A percentile compares a stretch with the other conserved stretches of the same genome.
These are phyloP conservation scores for Penicillium sp. DNA, from an alignment of 2,329 filamentous ascomycete genomes.

Conservation along the genomic window DNA sequence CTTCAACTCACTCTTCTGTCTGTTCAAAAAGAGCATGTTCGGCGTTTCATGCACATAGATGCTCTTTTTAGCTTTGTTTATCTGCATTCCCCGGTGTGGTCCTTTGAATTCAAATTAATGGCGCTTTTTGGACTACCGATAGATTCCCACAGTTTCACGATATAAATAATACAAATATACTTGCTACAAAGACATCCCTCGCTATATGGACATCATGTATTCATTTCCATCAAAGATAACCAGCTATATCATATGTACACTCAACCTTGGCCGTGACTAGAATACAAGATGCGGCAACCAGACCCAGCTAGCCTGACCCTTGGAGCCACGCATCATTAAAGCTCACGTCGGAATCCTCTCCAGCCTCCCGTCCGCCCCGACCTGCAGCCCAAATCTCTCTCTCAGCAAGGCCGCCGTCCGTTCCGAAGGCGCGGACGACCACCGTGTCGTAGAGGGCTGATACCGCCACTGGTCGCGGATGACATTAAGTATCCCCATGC, in stretches of 20 bases:
- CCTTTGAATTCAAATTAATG: neutral
- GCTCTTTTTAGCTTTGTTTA: neutral
- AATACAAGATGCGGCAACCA: neutral
- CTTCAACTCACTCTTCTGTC: neutral
- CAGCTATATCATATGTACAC: neutral
- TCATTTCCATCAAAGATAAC: neutral
- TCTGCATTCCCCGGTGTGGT: slow-evolving; percentile 23
- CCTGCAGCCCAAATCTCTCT: slow-evolving; percentile 44
- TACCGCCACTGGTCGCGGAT: slow-evolving; percentile 48
- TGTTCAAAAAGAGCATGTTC: slow-evolving; percentile 1
- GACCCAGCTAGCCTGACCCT: too few species aligned
- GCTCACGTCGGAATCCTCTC: slow-evolving; percentile 34
- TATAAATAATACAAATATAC: neutral
- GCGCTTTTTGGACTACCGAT: slow-evolving; percentile 5
- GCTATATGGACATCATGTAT: neutral
- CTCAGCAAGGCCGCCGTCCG: slow-evolving; percentile 44
- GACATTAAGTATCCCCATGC: slow-evolving; percentile 41
- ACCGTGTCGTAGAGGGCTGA: slow-evolving; percentile 28
- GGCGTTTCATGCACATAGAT: slow-evolving; percentile 4
- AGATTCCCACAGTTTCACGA: slow-evolving; percentile 21
- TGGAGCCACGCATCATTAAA: neutral
- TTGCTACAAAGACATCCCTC: neutral
- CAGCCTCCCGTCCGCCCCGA: slow-evolving; percentile 41
- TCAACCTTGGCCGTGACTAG: neutral
- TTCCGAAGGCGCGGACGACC: slow-evolving; percentile 35